Percentiles rank a stretch among this genome's conserved stretches.
Conservation (phyloP, 495 filamentous ascomycete genomes). For the Penicillium chermesinum region DNA sequence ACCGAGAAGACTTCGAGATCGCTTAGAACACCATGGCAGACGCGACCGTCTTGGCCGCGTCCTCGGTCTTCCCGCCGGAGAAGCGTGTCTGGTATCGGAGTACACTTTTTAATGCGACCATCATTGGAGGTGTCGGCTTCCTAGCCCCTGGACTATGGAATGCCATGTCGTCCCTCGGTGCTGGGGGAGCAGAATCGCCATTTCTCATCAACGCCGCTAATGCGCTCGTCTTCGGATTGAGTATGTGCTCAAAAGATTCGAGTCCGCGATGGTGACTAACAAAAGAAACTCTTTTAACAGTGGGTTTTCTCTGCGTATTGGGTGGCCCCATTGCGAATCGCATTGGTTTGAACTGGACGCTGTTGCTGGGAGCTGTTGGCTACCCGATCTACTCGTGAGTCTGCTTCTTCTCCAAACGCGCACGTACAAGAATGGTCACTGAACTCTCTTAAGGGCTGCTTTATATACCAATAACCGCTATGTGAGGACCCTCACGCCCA, state of each 20-base stretch:
- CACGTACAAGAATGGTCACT: slow-evolving; percentile 28
- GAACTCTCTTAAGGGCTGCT: slow-evolving; percentile 35
- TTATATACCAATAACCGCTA: slow-evolving; percentile 64
- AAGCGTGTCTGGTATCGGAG: slow-evolving; percentile 51
- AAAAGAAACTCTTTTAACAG: no score
- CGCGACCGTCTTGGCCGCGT: slow-evolving; percentile 7
- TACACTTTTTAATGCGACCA: slow-evolving; percentile 53
- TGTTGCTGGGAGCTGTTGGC: slow-evolving; percentile 52
- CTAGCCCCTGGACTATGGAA: slow-evolving; percentile 38
- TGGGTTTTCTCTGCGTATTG: slow-evolving; percentile 55
- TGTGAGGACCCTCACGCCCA: slow-evolving; percentile 11
- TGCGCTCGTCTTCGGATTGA: slow-evolving; percentile 52
- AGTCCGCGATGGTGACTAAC: no score
- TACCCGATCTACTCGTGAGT: slow-evolving; percentile 37
- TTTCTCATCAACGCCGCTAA: slow-evolving; percentile 61
- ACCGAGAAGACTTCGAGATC: no score
- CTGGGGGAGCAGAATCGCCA: slow-evolving; percentile 54
- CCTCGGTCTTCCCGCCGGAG: slow-evolving; percentile 1
- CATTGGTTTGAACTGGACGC: slow-evolving; percentile 55
- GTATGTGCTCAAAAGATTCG: no score
- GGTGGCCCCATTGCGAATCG: slow-evolving; percentile 49
- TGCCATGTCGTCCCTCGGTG: slow-evolving; percentile 65
- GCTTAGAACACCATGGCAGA: slow-evolving; percentile 12
- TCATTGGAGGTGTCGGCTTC: slow-evolving; percentile 36
- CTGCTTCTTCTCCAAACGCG: not conserved